A percentile compares a stretch with the other conserved stretches of the same genome.
These are phyloP conservation scores for Solanum ahanhuiri DNA, from an alignment of 257 asterid genomes.

Conservation along the genomic window DNA sequence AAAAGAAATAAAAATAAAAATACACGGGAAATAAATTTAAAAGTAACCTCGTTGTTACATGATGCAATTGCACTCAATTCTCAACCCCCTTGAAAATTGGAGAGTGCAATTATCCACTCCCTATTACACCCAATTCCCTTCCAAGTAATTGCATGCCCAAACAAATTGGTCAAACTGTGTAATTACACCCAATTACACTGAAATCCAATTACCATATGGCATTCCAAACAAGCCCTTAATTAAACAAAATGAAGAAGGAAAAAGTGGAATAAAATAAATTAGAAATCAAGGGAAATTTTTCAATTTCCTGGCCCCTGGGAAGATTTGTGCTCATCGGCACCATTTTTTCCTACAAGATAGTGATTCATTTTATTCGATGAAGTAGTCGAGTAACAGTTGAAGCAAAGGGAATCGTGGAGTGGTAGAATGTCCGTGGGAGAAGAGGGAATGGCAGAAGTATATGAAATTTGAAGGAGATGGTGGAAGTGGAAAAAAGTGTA, in stretches of 20 bases:
- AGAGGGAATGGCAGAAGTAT: not conserved
- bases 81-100: not conserved
- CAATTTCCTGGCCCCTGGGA: not conserved
- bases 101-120: not conserved
- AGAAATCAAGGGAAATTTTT: not conserved
- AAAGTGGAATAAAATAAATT: not conserved
- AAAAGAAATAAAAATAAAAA: too few species aligned
- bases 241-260: not conserved
- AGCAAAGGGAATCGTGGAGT: not conserved
- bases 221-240: not conserved
- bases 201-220: not conserved
- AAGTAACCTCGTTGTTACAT: not conserved
- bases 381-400: not conserved
- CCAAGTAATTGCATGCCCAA: not conserved
- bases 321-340: not conserved
- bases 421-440: not conserved
- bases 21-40: not conserved
- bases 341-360: not conserved
- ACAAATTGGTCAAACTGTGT: not conserved
- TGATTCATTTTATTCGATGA: not conserved
- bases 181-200: not conserved
- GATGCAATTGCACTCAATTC: not conserved
- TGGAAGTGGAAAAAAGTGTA: not conserved
- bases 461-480: not conserved
- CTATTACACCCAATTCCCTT: not conserved